Percentiles rank a stretch among this genome's conserved stretches.
Conservation (phyloP, 2,329 filamentous ascomycete species). For the Fusarium floridanum region DNA sequence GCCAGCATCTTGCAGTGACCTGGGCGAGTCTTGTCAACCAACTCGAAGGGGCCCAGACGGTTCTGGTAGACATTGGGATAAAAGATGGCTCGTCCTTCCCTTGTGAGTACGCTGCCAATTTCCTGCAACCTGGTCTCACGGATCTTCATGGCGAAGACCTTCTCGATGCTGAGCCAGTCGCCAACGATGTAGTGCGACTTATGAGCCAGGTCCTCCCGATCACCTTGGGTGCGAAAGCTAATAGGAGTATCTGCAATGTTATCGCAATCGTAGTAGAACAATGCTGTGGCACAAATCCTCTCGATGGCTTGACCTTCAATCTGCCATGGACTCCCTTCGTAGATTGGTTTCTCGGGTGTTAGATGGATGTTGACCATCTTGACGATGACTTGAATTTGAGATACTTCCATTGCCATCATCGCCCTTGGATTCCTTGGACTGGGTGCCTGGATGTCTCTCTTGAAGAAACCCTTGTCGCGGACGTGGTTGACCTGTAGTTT, state of each 20-base stretch:
- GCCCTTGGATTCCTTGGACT: background rate
- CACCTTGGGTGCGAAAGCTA: background rate
- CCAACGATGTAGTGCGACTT: background rate
- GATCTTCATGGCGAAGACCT: background rate
- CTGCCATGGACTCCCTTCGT: conserved; percentile 21
- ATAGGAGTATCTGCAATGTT: conserved; percentile 11
- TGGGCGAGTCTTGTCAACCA: background rate
- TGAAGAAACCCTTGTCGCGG: background rate
- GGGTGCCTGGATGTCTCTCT: background rate
- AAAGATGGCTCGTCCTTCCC: conserved; percentile 1
- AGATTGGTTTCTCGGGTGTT: background rate
- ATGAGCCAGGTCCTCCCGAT: background rate
- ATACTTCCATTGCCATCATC: background rate
- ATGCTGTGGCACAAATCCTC: conserved; percentile 11
- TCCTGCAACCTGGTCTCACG: background rate
- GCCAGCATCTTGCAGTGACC: conserved; percentile 17
- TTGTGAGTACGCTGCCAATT: conserved; percentile 2
- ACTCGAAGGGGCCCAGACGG: background rate
- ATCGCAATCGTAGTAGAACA: conserved; percentile 21
- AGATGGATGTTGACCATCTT: conserved; percentile 20
- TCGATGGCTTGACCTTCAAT: conserved; percentile 14
- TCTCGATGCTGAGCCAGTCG: background rate
- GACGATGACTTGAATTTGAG: conserved; percentile 6
- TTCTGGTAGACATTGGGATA: conserved; percentile 12
- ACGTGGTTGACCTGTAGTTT: background rate